Percentiles rank a stretch among this genome's conserved stretches.
These are phyloP conservation scores for Phytophthora chlamydospora DNA, from an alignment of 352 stramenopile species.

Conservation along the genomic window DNA sequence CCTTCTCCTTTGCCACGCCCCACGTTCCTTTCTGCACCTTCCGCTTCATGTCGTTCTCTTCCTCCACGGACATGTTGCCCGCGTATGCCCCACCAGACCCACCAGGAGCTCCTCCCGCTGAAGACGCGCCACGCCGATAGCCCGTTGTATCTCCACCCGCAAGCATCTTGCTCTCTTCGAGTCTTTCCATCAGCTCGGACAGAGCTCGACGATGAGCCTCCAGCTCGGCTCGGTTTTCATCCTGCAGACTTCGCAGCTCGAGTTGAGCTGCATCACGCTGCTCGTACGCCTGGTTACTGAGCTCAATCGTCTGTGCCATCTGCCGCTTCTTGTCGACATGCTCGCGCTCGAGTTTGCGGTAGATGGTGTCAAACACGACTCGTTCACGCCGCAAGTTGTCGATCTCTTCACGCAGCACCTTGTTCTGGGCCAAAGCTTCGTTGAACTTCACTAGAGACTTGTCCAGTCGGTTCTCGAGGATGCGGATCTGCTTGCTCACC, in stretches of 20 bases:
- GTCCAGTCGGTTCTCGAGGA: constrained; percentile 97
- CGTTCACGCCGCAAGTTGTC: constrained; percentile 93
- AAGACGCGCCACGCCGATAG: constrained; percentile 38
- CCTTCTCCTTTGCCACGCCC: constrained; percentile 87
- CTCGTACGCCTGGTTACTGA: constrained; percentile 95
- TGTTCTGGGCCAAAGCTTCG: constrained; percentile 94
- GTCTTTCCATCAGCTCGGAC: constrained; percentile 58
- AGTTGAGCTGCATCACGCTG: constrained; percentile 94
- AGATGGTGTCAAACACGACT: constrained; percentile 96
- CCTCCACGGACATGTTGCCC: constrained; percentile 59
- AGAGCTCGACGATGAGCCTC: constrained; percentile 68
- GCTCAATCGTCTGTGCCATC: constrained; percentile 96
- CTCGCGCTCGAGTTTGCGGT: constrained; percentile 91
- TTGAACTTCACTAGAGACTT: constrained; percentile 98
- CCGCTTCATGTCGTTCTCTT: constrained; percentile 74
- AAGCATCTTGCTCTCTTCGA: constrained; percentile 64
- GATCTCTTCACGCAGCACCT: constrained; percentile 92
- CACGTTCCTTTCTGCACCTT: constrained; percentile 82
- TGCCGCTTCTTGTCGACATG: constrained; percentile 95
- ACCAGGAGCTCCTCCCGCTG: constrained; percentile 18
- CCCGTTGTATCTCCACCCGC: constrained; percentile 37
- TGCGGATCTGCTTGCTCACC: constrained; percentile 96
- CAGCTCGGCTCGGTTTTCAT: constrained; percentile 89
- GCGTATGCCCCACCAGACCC: constrained; percentile 17
- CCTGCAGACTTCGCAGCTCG: constrained; percentile 92